Evolutionary conservation across 202 grass and related monocot species (phyloP).

Genomic region (Digitaria exilis): DNA sequence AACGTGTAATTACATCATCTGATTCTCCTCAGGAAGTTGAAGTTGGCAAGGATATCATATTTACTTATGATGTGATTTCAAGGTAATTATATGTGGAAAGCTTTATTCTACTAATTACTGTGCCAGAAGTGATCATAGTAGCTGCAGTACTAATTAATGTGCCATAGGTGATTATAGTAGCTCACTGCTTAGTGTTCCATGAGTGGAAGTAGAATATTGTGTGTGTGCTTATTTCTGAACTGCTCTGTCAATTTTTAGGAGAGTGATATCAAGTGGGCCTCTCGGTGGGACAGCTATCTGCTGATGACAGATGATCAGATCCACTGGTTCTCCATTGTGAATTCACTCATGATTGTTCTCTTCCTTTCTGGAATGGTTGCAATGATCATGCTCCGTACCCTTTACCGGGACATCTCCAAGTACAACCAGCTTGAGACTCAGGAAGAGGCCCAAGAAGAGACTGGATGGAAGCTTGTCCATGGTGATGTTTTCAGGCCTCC

Average conservation of each 20-base stretch:
- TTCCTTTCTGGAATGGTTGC: slow-evolving; percentile 98
- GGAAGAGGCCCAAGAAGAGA: slow-evolving; percentile 95
- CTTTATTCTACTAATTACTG: background rate
- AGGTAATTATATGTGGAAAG: slow-evolving; percentile 49
- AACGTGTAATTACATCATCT: slow-evolving; percentile 67
- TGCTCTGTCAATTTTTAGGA: slow-evolving; percentile 57
- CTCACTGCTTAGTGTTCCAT: background rate
- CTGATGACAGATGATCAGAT: slow-evolving; percentile 95
- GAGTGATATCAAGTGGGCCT: slow-evolving; percentile 97
- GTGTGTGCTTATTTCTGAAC: slow-evolving; percentile 28
- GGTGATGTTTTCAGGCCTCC: slow-evolving; percentile 87
- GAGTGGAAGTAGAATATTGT: background rate
- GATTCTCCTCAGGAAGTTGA: slow-evolving; percentile 89
- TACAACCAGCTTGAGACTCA: slow-evolving; percentile 95
- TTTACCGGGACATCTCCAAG: slow-evolving; percentile 93
- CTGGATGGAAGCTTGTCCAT: slow-evolving; percentile 97
- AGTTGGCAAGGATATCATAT: slow-evolving; percentile 85
- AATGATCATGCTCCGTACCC: slow-evolving; percentile 98
- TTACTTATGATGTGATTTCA: slow-evolving; percentile 90
- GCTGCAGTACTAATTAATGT: background rate
- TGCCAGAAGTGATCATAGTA: background rate
- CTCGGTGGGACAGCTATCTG: slow-evolving; percentile 91
- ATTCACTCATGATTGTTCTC: slow-evolving; percentile 93
- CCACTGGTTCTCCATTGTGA: slow-evolving; percentile 97
- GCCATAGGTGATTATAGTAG: background rate